Base-by-base conservation (phyloP, 345 rosid species). In the Brassica juncea region DNA sequence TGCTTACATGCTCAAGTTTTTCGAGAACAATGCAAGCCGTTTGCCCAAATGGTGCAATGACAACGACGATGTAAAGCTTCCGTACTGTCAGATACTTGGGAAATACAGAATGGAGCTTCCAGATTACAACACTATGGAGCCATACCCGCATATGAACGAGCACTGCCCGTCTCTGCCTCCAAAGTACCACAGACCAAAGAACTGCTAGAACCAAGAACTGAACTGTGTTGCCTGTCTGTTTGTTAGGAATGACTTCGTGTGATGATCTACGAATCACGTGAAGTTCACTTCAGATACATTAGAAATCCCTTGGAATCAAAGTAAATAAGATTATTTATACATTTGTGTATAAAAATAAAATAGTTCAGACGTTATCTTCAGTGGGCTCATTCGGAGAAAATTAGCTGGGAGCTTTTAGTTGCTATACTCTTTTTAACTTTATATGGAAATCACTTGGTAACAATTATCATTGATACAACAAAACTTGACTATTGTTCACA, bases 41-140 rank as follows among this genome's bases (percentile, higher is more conserved):
- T 86, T 96, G 30, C 98, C 97, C 14, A 77, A 83, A 76, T 96
- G 99, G 99, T 96, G 99, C 90, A 92, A 93, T 66, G 89, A 86
- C 72, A 92, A 83, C 14, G 94, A 90, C n/a, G n/a, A 54, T 37
- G 91, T 89, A 66, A 86, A 92, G 86, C 91, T 93, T 15, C 94
- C 92, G 0, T 96, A 84, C 72, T 96, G 99, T 85, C 99, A 96
- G 84, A 92, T 96, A 60, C 80, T 73, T 49, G 98, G 99, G 66
- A 88, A 88, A 82, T 96, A 93, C 72, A 86, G 97, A 64, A 95
- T 95, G 98, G 99, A 95, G 72, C 86, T 95, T 75, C 99, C 97
- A 0, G 98, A 77, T 66, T 95, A 88, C 84, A 95, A 95, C 81
- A 79, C 94, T 37, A 58, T 91, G 85, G 97, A 89, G 67, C 97